Evolutionary conservation across 176 grass and related monocot species (phyloP).

Genomic region (Saccharum spontaneum): DNA sequence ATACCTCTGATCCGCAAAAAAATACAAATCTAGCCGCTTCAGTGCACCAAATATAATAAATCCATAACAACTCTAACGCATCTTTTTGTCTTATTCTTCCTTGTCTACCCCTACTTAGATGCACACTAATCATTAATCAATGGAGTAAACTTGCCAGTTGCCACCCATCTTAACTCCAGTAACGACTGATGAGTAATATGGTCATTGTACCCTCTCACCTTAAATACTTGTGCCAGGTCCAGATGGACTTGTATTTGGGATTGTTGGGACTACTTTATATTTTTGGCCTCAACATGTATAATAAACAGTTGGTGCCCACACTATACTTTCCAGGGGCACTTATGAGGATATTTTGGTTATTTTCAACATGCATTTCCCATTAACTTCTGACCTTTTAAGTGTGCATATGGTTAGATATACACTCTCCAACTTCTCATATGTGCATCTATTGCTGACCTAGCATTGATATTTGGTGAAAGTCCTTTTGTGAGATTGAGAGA

Average conservation of each 20-base stretch:
- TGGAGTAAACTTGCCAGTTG: background rate
- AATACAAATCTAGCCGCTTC: background rate
- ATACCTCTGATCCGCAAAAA: background rate
- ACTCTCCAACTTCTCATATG: background rate
- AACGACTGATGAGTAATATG: background rate
- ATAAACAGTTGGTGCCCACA: background rate
- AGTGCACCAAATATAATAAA: background rate
- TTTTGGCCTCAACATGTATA: background rate
- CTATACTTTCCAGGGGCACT: background rate
- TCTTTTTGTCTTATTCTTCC: background rate
- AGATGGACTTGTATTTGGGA: background rate
- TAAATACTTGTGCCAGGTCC: background rate
- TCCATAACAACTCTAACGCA: background rate
- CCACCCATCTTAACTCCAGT: background rate
- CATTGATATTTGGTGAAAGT: constrained; percentile 5
- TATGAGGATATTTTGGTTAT: constrained; percentile 18
- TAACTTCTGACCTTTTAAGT: background rate
- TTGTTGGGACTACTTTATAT: background rate
- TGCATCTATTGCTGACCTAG: background rate
- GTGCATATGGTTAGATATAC: background rate
- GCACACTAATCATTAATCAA: background rate
- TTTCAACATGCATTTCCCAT: background rate
- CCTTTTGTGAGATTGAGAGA: background rate
- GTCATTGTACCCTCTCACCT: background rate
- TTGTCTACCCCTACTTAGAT: background rate